Evolutionary conservation across 305 asterid species (phyloP).

Genomic region (Plantago lanceolata): DNA sequence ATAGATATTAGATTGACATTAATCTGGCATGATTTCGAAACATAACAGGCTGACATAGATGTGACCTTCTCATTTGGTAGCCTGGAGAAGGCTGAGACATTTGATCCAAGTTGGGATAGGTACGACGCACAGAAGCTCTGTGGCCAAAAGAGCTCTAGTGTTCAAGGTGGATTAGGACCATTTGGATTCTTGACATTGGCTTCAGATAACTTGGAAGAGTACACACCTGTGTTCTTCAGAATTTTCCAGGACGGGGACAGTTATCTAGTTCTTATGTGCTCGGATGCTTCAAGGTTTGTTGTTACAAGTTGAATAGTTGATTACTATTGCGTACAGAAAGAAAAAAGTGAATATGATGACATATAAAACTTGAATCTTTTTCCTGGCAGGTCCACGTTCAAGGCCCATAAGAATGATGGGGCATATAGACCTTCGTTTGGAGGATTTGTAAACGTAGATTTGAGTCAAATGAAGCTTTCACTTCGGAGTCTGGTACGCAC

Average conservation of each 20-base stretch:
- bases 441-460: constrained; percentile 6
- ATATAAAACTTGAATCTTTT: too few relatives aligned
- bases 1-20: too few relatives aligned
- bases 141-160: constrained; percentile 38
- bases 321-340: not conserved
- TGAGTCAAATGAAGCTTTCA: constrained; percentile 4
- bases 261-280: constrained; percentile 58
- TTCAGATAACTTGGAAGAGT: constrained; percentile 46
- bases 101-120: constrained; percentile 14
- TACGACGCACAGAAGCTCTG: constrained; percentile 47
- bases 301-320: not conserved
- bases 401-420: too few relatives aligned
- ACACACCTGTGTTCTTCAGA: constrained; percentile 50
- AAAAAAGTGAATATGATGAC: too few relatives aligned
- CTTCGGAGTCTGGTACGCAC: constrained; percentile 22
- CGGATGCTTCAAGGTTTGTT: constrained; percentile 28
- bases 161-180: constrained; percentile 44
- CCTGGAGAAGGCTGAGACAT: not conserved
- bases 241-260: constrained; percentile 31
- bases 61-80: constrained; percentile 9
- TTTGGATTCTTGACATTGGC: constrained; percentile 65
- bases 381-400: too few relatives aligned
- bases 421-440: not conserved
- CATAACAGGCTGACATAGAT: constrained; percentile 24
- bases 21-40: too few relatives aligned